Base-by-base conservation (phyloP, 768 basidiomycete genomes). In the Lactarius hengduanensis region DNA sequence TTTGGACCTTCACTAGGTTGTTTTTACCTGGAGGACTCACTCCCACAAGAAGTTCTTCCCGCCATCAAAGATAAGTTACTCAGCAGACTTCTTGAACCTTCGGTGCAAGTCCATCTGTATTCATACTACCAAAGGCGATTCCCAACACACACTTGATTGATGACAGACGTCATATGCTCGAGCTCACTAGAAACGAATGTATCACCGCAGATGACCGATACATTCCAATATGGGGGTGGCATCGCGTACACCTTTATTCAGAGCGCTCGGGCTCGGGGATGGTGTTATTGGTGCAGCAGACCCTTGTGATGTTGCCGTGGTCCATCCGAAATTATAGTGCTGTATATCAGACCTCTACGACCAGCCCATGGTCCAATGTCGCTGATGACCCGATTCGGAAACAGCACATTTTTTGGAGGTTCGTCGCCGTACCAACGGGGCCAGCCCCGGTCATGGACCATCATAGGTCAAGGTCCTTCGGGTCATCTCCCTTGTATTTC, bases 41-140 rank as follows among this genome's bases (percentile, higher is more conserved):
- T 81, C 88, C 0, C 96, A 96, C 72, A 90, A 93, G 70, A 90
- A 89, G 69, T 96, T 94, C 68, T 93, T 92, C 74, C 96, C 94
- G 94, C 90, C 94, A 0, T 90, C 89, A 4, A 96, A 94, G 76
- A 88, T 47, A 47, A 47, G n/a, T 22, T 89, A 68, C 76, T 96
- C 1, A 80, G 84, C 9, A 79, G 92, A 47, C 78, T 94, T 26
- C 74, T 96, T 47, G 69, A 77, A 26, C 81, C 54, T 81, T 96
- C 2, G 92, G 93, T 8, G 94, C 86, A 0, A 77, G 0, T 87
- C 90, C 66, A 78, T 94, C 43, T 84, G 83, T 69, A 73, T 79
- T 57, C 78, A 88, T 60, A 92, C 90, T 60, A 92, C 90, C 1
- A 92, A 96, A 73, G 94, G 88, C 0, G 92, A 96, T 72, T 92